These are phyloP conservation scores for Orbilia brochopaga DNA, from an alignment of 2,329 filamentous ascomycete genomes.

Conservation along the genomic window DNA sequence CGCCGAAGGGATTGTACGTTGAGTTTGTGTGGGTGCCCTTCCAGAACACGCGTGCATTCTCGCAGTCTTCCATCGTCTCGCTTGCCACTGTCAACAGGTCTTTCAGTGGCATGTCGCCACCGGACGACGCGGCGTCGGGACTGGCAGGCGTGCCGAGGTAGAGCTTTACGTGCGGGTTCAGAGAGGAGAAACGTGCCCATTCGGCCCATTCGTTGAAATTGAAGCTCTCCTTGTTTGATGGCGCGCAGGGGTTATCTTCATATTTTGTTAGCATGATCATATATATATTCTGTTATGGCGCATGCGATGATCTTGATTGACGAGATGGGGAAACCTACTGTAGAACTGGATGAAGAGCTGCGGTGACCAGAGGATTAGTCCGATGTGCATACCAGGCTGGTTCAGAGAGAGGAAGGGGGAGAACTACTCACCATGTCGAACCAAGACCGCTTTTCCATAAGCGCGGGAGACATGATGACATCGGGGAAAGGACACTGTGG, in stretches of 20 bases:
- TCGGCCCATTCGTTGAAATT: constrained; percentile 64
- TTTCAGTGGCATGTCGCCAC: constrained; percentile 23
- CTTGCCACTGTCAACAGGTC: constrained; percentile 17
- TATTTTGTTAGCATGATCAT: neutral
- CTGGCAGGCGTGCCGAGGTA: constrained; percentile 65
- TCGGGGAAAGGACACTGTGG: constrained; percentile 74
- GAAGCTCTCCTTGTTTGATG: constrained; percentile 57
- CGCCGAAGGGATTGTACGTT: constrained; percentile 43
- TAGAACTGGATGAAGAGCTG: constrained; percentile 50
- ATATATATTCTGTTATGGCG: too few relatives aligned
- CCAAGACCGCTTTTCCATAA: constrained; percentile 31
- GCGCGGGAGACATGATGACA: constrained; percentile 37
- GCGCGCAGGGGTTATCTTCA: constrained; percentile 70
- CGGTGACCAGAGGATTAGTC: neutral
- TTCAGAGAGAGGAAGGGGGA: neutral
- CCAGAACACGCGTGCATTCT: constrained; percentile 38
- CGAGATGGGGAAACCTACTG: constrained; percentile 60
- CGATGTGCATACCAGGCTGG: neutral
- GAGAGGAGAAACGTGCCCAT: constrained; percentile 67
- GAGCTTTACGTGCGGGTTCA: constrained; percentile 68
- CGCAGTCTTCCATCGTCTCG: constrained; percentile 42
- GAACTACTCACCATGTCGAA: constrained; percentile 36
- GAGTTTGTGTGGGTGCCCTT: constrained; percentile 1
- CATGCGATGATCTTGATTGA: constrained; percentile 67
- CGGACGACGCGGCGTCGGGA: constrained; percentile 22